Conservation (phyloP, 495 filamentous ascomycete species). For the Aspergillus sclerotiicarbonarius region DNA sequence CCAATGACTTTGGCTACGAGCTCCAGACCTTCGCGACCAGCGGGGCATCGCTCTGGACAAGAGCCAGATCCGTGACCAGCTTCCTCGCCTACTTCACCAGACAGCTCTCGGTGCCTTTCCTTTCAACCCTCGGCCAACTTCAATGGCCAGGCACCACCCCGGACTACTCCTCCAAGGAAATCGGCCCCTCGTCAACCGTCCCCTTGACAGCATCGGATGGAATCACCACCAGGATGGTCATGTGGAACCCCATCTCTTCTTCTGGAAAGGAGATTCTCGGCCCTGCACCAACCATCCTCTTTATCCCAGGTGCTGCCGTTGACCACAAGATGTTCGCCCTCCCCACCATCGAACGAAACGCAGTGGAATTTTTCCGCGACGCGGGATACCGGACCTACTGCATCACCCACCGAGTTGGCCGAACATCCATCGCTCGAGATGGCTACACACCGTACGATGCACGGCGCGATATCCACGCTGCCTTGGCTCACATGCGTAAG, state of each 20-base stretch:
- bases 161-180: not conserved
- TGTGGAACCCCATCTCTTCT: constrained; percentile 1
- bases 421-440: not conserved
- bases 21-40: not conserved
- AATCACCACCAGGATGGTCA: constrained; percentile 1
- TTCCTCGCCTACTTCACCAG: not conserved
- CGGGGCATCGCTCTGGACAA: not conserved
- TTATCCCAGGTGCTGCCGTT: constrained; percentile 5
- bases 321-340: constrained; percentile 4
- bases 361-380: constrained; percentile 1
- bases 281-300: not conserved
- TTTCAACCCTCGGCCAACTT: not conserved
- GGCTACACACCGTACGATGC: constrained; percentile 4
- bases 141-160: not conserved
- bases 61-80: not conserved
- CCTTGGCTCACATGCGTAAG: constrained; percentile 3
- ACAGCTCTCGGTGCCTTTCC: not conserved
- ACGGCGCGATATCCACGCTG: constrained; percentile 3
- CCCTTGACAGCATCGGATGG: not conserved
- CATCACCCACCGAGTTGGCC: constrained; percentile 1
- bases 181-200: not conserved
- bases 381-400: constrained; percentile 1
- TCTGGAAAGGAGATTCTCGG: not conserved
- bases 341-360: not conserved
- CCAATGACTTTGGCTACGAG: not conserved